Evolutionary conservation across 2,329 filamentous ascomycete species (phyloP), one percentile per base, ranked within the genome.

Genomic region (Ophiostoma sp.): DNA sequence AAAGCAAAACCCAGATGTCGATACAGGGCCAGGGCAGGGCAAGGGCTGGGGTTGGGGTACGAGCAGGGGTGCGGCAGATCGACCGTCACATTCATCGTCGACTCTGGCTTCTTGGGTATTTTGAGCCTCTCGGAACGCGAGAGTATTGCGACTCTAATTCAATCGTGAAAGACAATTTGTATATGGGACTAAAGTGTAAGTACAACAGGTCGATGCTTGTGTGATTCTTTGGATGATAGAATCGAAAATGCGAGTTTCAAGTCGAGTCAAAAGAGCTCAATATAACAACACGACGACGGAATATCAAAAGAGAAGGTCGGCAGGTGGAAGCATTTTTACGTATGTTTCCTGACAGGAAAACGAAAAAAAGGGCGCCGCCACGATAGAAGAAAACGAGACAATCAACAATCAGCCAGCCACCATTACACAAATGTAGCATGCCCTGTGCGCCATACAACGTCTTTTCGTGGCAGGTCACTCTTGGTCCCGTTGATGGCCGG

Each of bases 61-160:
- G 28, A 9, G 25, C 28, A 59, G 15, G 55, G 59, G 59, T 39
- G 25, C 63, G 63, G 63, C 63, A 66, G 63, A 66, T 66, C 36
- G 63, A 28, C 39, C 36, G 11, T 45, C 63, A 9, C 39, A 66
- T 66, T 39, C 63, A 66, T 66, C 22, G 39, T 69, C 28, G 19
- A 33, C 42, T 36, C 33, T 15, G 0, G 5, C 22, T 59, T 28
- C 36, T 55, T 33, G 17, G 15, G 15, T 52, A n/a, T 55, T 28
- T 25, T 11, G 50, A 55, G 22, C 50, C 22, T 17, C 17, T 50
- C 19, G 45, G 42, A 45, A 12, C 8, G 42, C 12, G 42, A 45
- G 11, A 3, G 42, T 15, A 45, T 15, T 8, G 9, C 39, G 39
- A n/a, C n/a, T n/a, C n/a, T n/a, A n/a, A n/a, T n/a, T n/a, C n/a